Evolutionary conservation across 768 basidiomycete genomes (phyloP).

Genomic region (Pisolithus microcarpus): DNA sequence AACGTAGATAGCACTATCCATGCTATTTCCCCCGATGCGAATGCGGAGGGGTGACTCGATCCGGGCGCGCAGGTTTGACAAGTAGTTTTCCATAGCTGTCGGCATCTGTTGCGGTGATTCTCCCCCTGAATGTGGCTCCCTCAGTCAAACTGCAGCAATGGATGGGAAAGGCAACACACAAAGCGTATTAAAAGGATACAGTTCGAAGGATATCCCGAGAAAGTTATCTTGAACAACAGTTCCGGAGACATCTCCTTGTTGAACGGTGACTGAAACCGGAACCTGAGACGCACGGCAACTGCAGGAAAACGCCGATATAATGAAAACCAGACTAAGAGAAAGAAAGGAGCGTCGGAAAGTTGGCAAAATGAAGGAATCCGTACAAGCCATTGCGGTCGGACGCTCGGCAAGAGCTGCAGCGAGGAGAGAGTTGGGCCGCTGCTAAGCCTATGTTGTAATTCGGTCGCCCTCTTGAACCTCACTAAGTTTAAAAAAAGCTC

Average conservation of each 20-base stretch:
- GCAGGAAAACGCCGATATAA: not conserved
- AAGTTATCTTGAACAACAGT: conserved; percentile 29
- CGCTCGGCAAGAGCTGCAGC: no score
- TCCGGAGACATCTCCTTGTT: not conserved
- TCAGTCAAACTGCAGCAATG: not conserved
- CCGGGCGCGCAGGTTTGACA: conserved; percentile 26
- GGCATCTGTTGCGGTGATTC: conserved; percentile 23
- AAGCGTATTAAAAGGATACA: conserved; percentile 31
- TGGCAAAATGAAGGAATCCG: not conserved
- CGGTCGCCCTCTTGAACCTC: no score
- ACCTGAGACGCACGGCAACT: not conserved
- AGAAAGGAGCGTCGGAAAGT: not conserved
- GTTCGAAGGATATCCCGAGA: conserved; percentile 33
- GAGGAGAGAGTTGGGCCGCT: no score
- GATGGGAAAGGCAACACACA: conserved; percentile 17
- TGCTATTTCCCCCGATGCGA: conserved; percentile 33
- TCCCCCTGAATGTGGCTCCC: conserved; percentile 21
- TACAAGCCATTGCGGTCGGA: not conserved
- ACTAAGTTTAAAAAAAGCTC: no score
- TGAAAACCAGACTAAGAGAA: not conserved
- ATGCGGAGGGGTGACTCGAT: conserved; percentile 30
- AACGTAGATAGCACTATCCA: conserved; percentile 33
- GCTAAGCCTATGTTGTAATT: no score
- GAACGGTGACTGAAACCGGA: not conserved
- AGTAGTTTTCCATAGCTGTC: conserved; percentile 32